Base-by-base conservation (phyloP, 208 protist species). In the Crithidia expoeki region DNA sequence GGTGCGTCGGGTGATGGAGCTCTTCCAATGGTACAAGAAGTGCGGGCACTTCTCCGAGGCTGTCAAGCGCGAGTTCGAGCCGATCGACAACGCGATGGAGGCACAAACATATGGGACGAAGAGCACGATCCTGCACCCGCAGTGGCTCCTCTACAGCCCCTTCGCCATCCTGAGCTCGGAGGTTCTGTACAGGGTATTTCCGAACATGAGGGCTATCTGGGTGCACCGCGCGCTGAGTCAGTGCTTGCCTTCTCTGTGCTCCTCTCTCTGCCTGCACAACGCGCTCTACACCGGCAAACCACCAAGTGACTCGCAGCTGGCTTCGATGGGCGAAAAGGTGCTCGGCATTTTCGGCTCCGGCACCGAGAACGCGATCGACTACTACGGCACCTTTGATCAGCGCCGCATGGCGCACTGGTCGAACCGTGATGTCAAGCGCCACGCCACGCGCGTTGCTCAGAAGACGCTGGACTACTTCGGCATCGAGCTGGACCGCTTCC, bases 391-490 rank as follows among this genome's bases (percentile, higher is more conserved):
- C 17, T 97, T 95, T 72, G 88, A 93, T 52, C 81, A 94, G 74
- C 73, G 76, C 21, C 79, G 86, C 49, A 93, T 95, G 88, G 88
- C 83, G 40, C 92, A 97, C 70, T 97, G 92, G 90, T 94, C 86
- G 7, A 97, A 95, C 75, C 83, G 88, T 38, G 92, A 97, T 76
- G 84, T 94, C 32, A 94, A 95, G 74, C 83, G 92, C 0, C 84
- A 93, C 65, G 79, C 86, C 34, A 78, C 83, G 16, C 81, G 92
- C n/a, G 52, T 97, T 56, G 88, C 84, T 10, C 75, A 72, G 17
- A 97, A 97, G 80, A 97, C 92, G 19, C 76, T 97, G 10, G 68
- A 88, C n/a, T 88, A 88, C 77, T 97, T 92, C 66, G 81, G 79
- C 67, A 90, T 94, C 52, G 84, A 95, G 21, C 57, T 95, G n/a